Evolutionary conservation across 1,284 basidiomycete species (phyloP).

Genomic region (Leccinum fuscescens): DNA sequence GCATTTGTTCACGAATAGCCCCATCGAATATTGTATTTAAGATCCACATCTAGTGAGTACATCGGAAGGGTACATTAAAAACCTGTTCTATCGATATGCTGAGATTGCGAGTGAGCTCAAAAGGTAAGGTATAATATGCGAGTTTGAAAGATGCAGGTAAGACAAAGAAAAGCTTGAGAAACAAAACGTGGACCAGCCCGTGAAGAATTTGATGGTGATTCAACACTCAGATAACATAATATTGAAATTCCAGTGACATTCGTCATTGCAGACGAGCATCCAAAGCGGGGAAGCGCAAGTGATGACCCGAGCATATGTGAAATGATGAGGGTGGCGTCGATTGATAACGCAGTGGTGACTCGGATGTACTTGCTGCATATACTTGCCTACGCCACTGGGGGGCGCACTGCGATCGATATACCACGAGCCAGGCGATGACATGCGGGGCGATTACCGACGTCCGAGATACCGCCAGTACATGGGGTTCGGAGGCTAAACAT

Average conservation of each 20-base stretch:
- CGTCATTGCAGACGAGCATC: constrained; percentile 5
- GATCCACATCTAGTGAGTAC: constrained; percentile 26
- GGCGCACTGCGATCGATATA: constrained; percentile 3
- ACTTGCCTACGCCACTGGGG: constrained; percentile 2
- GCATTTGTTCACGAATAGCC: constrained; percentile 17
- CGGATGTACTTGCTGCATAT: not conserved
- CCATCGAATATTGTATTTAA: constrained; percentile 19
- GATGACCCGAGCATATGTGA: constrained; percentile 6
- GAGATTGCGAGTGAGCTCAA: constrained; percentile 15
- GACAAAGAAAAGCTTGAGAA: not conserved
- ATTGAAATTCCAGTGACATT: constrained; percentile 6
- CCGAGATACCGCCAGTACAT: constrained; percentile 67
- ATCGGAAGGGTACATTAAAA: constrained; percentile 30
- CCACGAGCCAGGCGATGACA: constrained; percentile 6
- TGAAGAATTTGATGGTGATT: constrained; percentile 13
- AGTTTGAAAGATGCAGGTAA: constrained; percentile 12
- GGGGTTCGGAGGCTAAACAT: constrained; percentile 58
- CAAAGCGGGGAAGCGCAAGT: constrained; percentile 4
- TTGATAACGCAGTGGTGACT: constrained; percentile 5
- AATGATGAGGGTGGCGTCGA: constrained; percentile 4
- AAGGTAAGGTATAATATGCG: constrained; percentile 28
- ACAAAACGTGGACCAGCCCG: constrained; percentile 22
- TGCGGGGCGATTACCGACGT: constrained; percentile 44
- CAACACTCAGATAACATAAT: constrained; percentile 4
- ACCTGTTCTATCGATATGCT: constrained; percentile 27